Evolutionary conservation across 2,329 filamentous ascomycete genomes (phyloP).

Genomic region (Elsinoe ampelina): DNA sequence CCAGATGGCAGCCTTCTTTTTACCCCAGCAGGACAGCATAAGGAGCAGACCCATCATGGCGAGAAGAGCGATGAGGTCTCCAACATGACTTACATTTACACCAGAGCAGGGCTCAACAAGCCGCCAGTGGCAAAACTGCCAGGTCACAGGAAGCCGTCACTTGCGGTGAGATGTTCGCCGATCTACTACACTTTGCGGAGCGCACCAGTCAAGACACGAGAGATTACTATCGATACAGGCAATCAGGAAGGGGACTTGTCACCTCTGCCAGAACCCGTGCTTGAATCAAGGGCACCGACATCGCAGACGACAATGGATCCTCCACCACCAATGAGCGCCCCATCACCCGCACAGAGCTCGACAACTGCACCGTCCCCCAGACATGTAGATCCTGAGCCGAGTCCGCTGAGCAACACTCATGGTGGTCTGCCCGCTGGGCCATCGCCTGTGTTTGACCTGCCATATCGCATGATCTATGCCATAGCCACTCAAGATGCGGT

Average conservation of each 20-base stretch:
- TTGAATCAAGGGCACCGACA: constrained; percentile 47
- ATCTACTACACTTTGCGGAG: constrained; percentile 75
- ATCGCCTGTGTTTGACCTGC: constrained; percentile 64
- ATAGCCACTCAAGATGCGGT: constrained; percentile 96
- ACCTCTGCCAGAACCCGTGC: constrained; percentile 70
- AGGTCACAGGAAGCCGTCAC: constrained; percentile 95
- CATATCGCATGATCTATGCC: constrained; percentile 91
- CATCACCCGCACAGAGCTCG: constrained; percentile 41
- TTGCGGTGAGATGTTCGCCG: constrained; percentile 90
- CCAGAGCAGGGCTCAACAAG: constrained; percentile 89
- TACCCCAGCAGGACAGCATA: constrained; percentile 92
- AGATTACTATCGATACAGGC: constrained; percentile 92
- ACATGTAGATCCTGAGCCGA: constrained; percentile 41
- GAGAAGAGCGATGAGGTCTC: constrained; percentile 82
- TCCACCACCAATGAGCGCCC: constrained; percentile 54
- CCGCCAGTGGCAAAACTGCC: constrained; percentile 90
- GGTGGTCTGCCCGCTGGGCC: constrained; percentile 39
- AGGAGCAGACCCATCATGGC: constrained; percentile 59
- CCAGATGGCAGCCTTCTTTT: constrained; percentile 90
- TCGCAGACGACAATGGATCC: constrained; percentile 70
- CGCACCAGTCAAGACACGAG: constrained; percentile 58
- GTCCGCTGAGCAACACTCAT: constrained; percentile 38
- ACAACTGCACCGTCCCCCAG: constrained; percentile 47
- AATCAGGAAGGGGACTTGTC: constrained; percentile 67
- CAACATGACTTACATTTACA: constrained; percentile 98